phyloP scores from a whole-genome alignment of 2,329 filamentous ascomycete species.

The Hypoxylon sp. region DNA sequence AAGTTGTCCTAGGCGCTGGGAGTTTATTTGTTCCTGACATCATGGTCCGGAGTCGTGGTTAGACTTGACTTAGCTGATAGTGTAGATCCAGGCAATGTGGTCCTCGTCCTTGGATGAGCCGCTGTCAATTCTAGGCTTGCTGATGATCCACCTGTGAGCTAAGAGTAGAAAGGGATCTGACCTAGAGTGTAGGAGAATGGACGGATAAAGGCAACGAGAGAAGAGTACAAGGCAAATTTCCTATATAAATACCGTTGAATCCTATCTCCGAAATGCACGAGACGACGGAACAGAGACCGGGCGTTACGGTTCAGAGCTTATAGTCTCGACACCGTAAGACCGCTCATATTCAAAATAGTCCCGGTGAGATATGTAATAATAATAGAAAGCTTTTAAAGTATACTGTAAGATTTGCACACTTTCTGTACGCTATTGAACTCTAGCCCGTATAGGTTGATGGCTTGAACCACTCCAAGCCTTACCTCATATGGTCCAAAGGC shows the following conservation, averaged over 20 bases:
- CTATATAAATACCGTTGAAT: not conserved
- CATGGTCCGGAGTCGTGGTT: not conserved
- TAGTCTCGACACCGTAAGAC: not conserved
- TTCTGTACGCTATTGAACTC: not conserved
- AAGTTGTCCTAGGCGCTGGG: not conserved
- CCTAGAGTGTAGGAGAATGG: not conserved
- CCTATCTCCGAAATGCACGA: not conserved
- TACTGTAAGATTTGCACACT: not conserved
- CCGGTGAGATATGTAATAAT: not conserved
- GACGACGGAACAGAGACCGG: not conserved
- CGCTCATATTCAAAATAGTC: not conserved
- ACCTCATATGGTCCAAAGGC: too few relatives aligned
- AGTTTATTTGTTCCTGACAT: not conserved
- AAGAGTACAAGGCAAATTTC: not conserved
- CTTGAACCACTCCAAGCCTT: not conserved
- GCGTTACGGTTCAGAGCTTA: not conserved
- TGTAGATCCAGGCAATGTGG: not conserved
- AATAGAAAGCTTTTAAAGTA: not conserved
- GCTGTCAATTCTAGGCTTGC: not conserved
- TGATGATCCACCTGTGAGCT: not conserved
- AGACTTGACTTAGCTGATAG: not conserved
- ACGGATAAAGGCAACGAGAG: not conserved
- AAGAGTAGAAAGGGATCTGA: not conserved
- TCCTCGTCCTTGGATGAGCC: not conserved
- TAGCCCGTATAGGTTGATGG: not conserved